Evolutionary conservation across 495 filamentous ascomycete genomes (phyloP), one percentile per base, ranked within the genome.

Genomic region (Apiosordaria backusii): DNA sequence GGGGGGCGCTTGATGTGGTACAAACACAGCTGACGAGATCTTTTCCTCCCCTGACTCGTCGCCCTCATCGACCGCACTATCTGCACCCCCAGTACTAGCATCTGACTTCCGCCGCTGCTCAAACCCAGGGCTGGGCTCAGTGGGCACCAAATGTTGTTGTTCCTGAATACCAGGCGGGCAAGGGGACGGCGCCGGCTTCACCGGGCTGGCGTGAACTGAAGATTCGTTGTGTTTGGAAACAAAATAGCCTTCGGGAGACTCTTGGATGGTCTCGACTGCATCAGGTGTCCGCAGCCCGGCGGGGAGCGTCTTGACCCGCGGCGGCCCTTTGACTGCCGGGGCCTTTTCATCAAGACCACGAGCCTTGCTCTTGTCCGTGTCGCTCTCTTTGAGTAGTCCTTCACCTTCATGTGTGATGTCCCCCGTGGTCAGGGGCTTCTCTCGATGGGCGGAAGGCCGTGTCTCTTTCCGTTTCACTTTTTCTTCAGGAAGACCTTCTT

Each of bases 21-120:
- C 86, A 76, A 98, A 99, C 61, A 97, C 82, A 13, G 94, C 94
- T 52, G 94, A 97, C 9, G 91, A 93, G 58, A 99, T 97, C 75
- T 97, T 92, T 72, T 98, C 95, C 74, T 93, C 87, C 23, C 91
- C 90, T 53, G 92, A 93, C 62, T 95, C 92, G 25, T 97, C 92
- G 40, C 90, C 90, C 62, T 90, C 90, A 71, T 85, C 83, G 61
- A 61, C 18, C 10, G 76, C 77, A 64, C 76, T 80, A 75, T 82
- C 82, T 60, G 73, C 68, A 65, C 64, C 67, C 61, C 72, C 73
- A 54, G 68, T 70, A 60, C 70, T 71, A 64, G 72, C 76, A 65
- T 75, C 76, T 22, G 70, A 74, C 24, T 69, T 66, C 19, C 75
- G 69, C 26, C 70, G 63, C 9, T 60, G 50, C 54, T 75, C 70